phyloP scores from a whole-genome alignment of 768 basidiomycete genomes.

The Gymnopilus junonius region DNA sequence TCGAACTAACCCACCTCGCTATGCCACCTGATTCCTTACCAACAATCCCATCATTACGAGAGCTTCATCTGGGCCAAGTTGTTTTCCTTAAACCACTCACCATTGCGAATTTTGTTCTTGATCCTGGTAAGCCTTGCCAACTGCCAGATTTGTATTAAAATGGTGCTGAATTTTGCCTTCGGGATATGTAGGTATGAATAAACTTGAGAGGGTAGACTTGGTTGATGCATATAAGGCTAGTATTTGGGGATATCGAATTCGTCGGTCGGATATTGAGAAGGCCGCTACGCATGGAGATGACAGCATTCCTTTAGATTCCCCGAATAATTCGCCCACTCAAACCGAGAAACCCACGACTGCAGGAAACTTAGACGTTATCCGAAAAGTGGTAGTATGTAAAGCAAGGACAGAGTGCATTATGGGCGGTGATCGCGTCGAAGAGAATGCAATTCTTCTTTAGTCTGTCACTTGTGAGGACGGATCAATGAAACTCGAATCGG shows the following conservation, averaged over 20 bases:
- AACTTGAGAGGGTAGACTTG: conserved; percentile 41
- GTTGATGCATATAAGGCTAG: conserved; percentile 60
- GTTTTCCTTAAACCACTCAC: conserved; percentile 46
- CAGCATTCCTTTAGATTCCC: not conserved
- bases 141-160: not conserved
- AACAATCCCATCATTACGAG: conserved; percentile 40
- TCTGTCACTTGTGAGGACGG: not conserved
- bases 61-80: conserved; percentile 54
- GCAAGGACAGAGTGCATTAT: conserved; percentile 55
- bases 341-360: not conserved
- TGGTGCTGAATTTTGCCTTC: not conserved
- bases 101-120: conserved; percentile 38
- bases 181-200: conserved; percentile 14
- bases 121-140: conserved; percentile 11
- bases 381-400: conserved; percentile 50
- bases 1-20: conserved; percentile 51
- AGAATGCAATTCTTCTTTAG: conserved; percentile 21
- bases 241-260: conserved; percentile 61
- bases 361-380: conserved; percentile 33
- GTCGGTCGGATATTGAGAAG: conserved; percentile 51
- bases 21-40: conserved; percentile 27
- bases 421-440: conserved; percentile 51
- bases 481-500: not conserved
- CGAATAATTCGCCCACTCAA: conserved; percentile 6
- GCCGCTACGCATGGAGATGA: conserved; percentile 26